A percentile compares a stretch with the other conserved stretches of the same genome.
These are phyloP conservation scores for Penicillium nucicola DNA, from an alignment of 495 filamentous ascomycete genomes.

Conservation along the genomic window DNA sequence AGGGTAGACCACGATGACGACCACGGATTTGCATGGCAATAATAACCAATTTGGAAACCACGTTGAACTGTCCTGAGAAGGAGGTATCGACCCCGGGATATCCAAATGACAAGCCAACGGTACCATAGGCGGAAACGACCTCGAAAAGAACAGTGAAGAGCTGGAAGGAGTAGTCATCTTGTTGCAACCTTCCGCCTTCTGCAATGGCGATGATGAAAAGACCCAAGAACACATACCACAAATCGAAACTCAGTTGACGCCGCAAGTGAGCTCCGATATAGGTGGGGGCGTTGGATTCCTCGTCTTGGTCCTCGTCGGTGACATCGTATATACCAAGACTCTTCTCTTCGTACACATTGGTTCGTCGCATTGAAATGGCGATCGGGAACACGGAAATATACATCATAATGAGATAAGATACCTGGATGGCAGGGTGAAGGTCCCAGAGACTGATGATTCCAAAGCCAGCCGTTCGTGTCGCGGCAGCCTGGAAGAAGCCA, in stretches of 20 bases:
- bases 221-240: conserved; percentile 92
- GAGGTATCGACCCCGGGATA: conserved; percentile 71
- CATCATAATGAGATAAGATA: conserved; percentile 98
- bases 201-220: conserved; percentile 83
- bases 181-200: conserved; percentile 64
- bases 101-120: conserved; percentile 85
- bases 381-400: conserved; percentile 97
- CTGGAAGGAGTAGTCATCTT: conserved; percentile 61
- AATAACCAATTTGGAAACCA: conserved; percentile 85
- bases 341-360: conserved; percentile 96
- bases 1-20: conserved; percentile 86
- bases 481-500: conserved; percentile 82
- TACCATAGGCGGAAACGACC: conserved; percentile 89
- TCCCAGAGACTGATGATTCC: conserved; percentile 69
- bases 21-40: conserved; percentile 93
- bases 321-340: conserved; percentile 74
- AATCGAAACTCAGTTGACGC: conserved; percentile 85
- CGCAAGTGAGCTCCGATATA: conserved; percentile 88
- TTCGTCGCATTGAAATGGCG: conserved; percentile 87
- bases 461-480: conserved; percentile 87
- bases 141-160: conserved; percentile 86
- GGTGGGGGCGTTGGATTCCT: conserved; percentile 56
- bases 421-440: conserved; percentile 87
- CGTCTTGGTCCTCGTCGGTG: conserved; percentile 40
- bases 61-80: conserved; percentile 74